Evolutionary conservation across 1,139 yeast species (phyloP), one percentile per base, ranked within the genome.

Genomic region (Hemisphaericaspora xylanilytica): DNA sequence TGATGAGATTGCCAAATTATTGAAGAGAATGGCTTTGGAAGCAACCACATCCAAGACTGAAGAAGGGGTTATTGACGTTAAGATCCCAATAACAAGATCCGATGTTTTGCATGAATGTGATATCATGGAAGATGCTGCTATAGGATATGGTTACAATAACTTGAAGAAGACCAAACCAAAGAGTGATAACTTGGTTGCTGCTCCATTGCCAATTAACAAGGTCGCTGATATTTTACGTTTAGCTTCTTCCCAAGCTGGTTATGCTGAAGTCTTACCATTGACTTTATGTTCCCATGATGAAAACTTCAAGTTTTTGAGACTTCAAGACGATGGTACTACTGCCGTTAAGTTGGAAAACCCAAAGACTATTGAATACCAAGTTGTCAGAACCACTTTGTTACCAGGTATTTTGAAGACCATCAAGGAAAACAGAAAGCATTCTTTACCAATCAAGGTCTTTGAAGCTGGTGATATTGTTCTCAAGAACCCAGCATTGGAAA

Each of bases 101-200:
- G 99, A 94, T 64, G 79, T 94, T 47, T 76, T 94, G 56, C 99
- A 94, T 65, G 96, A 89, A 63, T 92, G 98, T 74, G 99, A 94
- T 65, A 85, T 94, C 51, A 86, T 94, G 96, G 99, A 94, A 66
- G 99, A 94, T 63, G 96, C 90, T 35, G 98, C 97, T 38, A 85
- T 94, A 59, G 95, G 89, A 26, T 94, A 89, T 60, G 99, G 98
- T 43, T 94, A 84, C 73, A 86, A 90, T 67, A 88, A 87, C 61
- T 75, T 94, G 58, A 75, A 75, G 47, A 87, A 83, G 65, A 82
- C 95, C 40, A 85, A 85, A 60, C 94, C 95, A 44, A 71, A 81
- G 50, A 75, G 90, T 42, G 84, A 86, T 33, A 81, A 90, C 37
- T 79, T 89, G 42, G 84, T 87, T 48, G 96, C 96, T 13, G 74